A percentile compares a stretch with the other conserved stretches of the same genome.
phyloP scores from a whole-genome alignment of 1,139 yeast genomes.

The Candida tunisiensis region DNA sequence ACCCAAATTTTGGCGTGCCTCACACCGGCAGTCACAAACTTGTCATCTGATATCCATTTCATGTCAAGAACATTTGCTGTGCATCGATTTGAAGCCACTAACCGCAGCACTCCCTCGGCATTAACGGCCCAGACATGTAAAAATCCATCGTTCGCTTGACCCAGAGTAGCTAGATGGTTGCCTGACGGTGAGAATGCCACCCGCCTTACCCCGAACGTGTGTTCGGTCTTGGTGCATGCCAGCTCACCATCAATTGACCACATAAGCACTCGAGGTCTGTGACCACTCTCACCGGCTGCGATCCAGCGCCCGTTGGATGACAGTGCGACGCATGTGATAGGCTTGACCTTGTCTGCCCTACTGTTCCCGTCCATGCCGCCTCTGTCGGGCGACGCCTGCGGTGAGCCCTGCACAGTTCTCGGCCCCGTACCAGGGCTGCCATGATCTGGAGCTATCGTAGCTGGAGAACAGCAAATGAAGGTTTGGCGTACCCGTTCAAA shows the following conservation, averaged over 20 bases:
- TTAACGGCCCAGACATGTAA: conserved; percentile 39
- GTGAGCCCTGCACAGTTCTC: conserved; percentile 3
- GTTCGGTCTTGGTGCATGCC: conserved; percentile 37
- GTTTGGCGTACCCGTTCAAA: neutral
- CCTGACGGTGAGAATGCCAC: conserved; percentile 46
- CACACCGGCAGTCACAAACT: conserved; percentile 36
- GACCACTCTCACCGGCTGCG: conserved; percentile 56
- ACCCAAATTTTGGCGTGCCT: conserved; percentile 48
- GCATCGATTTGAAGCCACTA: conserved; percentile 31
- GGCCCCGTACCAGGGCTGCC: neutral
- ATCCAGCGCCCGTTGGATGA: conserved; percentile 34
- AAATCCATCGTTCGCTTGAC: conserved; percentile 48
- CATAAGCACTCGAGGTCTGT: conserved; percentile 42
- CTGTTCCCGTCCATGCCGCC: conserved; percentile 5
- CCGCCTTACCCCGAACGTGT: conserved; percentile 41
- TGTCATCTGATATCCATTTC: conserved; percentile 34
- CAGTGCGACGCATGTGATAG: conserved; percentile 37
- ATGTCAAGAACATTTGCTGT: conserved; percentile 38
- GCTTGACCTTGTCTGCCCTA: conserved; percentile 31
- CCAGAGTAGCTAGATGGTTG: conserved; percentile 36
- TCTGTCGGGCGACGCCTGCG: conserved; percentile 9
- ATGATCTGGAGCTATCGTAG: conserved; percentile 4
- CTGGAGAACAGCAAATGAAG: neutral
- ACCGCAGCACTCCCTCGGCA: conserved; percentile 8
- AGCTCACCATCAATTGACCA: conserved; percentile 34